phyloP scores from a whole-genome alignment of 1,284 basidiomycete genomes.

The Sporisorium graminicola region DNA sequence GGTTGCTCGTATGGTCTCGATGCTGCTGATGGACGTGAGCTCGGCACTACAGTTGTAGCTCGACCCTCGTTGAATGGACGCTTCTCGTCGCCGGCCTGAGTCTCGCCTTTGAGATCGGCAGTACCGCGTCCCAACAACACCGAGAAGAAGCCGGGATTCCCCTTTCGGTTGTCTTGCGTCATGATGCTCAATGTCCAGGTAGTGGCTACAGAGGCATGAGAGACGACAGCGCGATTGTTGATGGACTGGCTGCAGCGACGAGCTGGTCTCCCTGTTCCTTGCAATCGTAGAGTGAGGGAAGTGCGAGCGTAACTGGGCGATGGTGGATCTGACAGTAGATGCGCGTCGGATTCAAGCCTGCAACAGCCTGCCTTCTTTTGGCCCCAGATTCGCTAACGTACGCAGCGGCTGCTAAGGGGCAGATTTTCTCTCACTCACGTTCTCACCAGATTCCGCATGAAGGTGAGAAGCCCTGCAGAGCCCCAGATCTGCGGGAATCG shows the following conservation, averaged over 20 bases:
- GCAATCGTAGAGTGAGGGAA: not conserved
- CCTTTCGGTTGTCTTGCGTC: conserved; percentile 17
- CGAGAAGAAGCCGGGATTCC: conserved; percentile 35
- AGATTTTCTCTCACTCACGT: no score
- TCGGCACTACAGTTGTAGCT: not conserved
- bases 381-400: no score
- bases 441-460: conserved; percentile 1
- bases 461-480: not conserved
- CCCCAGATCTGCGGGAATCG: not conserved
- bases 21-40: not conserved
- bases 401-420: no score
- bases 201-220: conserved; percentile 16
- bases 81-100: conserved; percentile 11
- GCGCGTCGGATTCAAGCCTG: not conserved
- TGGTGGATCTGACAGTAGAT: not conserved
- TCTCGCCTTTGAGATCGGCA: conserved; percentile 1
- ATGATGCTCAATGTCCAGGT: conserved; percentile 8
- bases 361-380: no score
- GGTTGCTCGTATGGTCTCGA: not conserved
- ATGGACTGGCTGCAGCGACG: not conserved
- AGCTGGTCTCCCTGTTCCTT: not conserved
- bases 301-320: not conserved
- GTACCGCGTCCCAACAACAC: conserved; percentile 35
- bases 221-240: not conserved
- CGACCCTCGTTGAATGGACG: conserved; percentile 3